Conservation (phyloP, 257 asterid species). For the Mitragyna speciosa region DNA sequence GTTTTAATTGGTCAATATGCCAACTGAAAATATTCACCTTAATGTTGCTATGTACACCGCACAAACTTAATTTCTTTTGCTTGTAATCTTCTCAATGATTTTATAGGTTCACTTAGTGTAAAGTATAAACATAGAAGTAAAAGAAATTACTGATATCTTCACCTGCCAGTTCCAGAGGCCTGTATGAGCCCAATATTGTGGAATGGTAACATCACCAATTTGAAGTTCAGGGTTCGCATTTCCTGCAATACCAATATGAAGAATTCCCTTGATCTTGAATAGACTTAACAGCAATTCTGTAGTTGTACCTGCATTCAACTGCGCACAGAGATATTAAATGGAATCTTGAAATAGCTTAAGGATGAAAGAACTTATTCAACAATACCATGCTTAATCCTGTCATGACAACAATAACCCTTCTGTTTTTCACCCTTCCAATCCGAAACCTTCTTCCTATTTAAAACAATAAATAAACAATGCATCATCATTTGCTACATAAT, state of each 20-base stretch:
- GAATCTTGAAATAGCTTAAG: not conserved
- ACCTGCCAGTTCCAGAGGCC: constrained; percentile 74
- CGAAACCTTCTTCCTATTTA: constrained; percentile 31
- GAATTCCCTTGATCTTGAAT: constrained; percentile 49
- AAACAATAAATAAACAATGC: not conserved
- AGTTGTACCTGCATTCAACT: constrained; percentile 57
- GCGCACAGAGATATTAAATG: too few species aligned
- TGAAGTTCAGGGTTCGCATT: constrained; percentile 42
- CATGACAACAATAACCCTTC: constrained; percentile 27
- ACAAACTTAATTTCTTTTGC: too few species aligned
- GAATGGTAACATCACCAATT: constrained; percentile 58
- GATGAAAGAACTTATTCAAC: too few species aligned
- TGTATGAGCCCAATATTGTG: constrained; percentile 51
- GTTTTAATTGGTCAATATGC: not conserved
- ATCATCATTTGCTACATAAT: not conserved
- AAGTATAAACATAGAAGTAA: too few species aligned
- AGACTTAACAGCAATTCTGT: constrained; percentile 48
- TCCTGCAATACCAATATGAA: constrained; percentile 64
- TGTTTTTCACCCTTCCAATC: constrained; percentile 17
- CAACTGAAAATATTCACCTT: not conserved
- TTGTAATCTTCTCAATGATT: too few species aligned
- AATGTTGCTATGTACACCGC: too few species aligned
- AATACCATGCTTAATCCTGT: constrained; percentile 31
- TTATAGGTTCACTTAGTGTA: too few species aligned
- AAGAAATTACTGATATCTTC: not conserved